Evolutionary conservation across 108 stramenopile species (phyloP), one percentile per base, ranked within the genome.

Genomic region (Stephanodiscus minutulus): DNA sequence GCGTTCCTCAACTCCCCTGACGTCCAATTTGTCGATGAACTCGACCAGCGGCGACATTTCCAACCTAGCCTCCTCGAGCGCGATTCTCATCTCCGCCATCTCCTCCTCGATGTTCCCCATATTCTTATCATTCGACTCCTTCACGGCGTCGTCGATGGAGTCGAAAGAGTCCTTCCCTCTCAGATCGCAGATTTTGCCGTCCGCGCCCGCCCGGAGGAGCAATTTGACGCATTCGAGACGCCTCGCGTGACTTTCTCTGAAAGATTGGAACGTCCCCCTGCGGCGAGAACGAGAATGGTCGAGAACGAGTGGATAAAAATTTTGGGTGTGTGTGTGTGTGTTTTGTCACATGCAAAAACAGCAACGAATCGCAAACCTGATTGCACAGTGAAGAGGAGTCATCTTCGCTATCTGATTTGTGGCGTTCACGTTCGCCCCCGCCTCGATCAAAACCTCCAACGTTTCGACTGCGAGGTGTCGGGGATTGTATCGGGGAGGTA

Each of bases 331-430:
- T 72, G 72, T 39, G 66, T 74, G 25, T 81, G 36, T 11, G 18
- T 61, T 83, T 83, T 15, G 25, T 37, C 6, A 70, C 80, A 68
- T 82, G 25, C 24, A 74, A 39, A 8, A 11, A 39, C 11, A 11
- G 39, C 39, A 8, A 11, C 0, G 0, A 7, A 39, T 11, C 39
- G 39, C 7, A 9, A 39, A 79, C 85, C 41, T 79, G 69, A 72
- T 56, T 31, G 83, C 60, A 46, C 84, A 84, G 63, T 92, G 91
- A 25, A 92, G 63, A 18, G 91, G 91, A 8, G 91, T 89, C 20
- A 85, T 78, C 24, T 82, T 82, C 17, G 82, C 84, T 12, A 88
- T 70, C 21, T 41, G 41, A 63, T 88, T 89, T 47, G 61, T 58
- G 7, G 84, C 85, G 68, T 87, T 68, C 44, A 72, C 62, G 58